These are phyloP conservation scores for Phytopythium oedochilum DNA, from an alignment of 352 stramenopile species.

Conservation along the genomic window DNA sequence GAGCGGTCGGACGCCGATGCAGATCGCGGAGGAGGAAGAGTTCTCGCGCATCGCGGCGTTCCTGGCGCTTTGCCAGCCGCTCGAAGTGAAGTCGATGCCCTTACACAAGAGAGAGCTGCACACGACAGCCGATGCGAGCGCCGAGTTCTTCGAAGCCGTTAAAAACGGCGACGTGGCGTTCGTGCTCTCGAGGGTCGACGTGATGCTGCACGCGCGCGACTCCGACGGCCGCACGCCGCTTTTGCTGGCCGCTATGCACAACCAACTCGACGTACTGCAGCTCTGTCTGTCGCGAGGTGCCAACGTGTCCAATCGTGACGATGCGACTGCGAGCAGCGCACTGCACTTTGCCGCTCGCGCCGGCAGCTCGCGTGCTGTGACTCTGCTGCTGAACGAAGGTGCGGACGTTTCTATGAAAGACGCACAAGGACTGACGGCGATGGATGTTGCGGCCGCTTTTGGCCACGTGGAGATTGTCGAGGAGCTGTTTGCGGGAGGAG, in stretches of 20 bases:
- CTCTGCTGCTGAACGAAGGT: constrained; percentile 4
- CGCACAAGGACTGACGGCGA: neutral
- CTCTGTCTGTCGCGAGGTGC: constrained; percentile 4
- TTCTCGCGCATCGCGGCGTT: neutral
- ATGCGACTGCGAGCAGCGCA: constrained; percentile 1
- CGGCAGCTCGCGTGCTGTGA: neutral
- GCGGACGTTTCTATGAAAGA: constrained; percentile 1
- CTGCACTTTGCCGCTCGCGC: constrained; percentile 1
- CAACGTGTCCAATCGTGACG: constrained; percentile 1
- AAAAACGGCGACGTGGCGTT: neutral
- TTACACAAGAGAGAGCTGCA: neutral
- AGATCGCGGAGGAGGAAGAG: neutral
- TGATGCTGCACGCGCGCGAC: neutral
- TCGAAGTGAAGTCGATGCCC: neutral
- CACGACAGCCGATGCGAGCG: neutral
- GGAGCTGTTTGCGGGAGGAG: constrained; percentile 38
- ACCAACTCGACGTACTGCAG: constrained; percentile 2
- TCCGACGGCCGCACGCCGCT: constrained; percentile 1
- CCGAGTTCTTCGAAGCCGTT: constrained; percentile 1
- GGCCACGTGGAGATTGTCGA: constrained; percentile 27
- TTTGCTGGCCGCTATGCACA: neutral
- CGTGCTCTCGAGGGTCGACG: neutral
- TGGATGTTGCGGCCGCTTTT: neutral
- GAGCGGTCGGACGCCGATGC: neutral
- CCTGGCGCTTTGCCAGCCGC: neutral